phyloP scores from a whole-genome alignment of 108 stramenopile species.

The Nitzschia inconspicua region DNA sequence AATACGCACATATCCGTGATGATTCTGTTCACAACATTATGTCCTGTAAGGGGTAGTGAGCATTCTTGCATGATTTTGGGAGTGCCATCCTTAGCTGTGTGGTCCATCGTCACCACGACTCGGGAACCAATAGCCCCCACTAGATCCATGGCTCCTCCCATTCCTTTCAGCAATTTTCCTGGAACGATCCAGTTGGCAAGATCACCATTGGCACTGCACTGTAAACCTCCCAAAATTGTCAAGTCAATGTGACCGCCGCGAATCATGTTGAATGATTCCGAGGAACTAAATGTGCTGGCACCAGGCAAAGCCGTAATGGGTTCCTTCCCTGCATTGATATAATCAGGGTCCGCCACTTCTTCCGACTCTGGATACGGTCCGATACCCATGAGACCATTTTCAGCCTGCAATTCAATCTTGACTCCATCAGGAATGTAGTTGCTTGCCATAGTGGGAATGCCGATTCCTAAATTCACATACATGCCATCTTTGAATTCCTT shows the following conservation, averaged over 20 bases:
- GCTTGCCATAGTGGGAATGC: conserved; percentile 81
- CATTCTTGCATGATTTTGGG: conserved; percentile 87
- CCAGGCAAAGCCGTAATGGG: conserved; percentile 78
- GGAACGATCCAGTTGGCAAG: conserved; percentile 94
- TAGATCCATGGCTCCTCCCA: conserved; percentile 94
- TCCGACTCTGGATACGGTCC: conserved; percentile 79
- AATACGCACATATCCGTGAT: conserved; percentile 94
- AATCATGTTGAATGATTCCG: conserved; percentile 91
- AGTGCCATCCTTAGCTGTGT: conserved; percentile 82
- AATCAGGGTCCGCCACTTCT: conserved; percentile 74
- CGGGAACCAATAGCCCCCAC: conserved; percentile 72
- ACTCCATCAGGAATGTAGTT: conserved; percentile 87
- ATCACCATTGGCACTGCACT: conserved; percentile 84
- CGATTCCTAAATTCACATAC: conserved; percentile 96
- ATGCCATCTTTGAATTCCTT: conserved; percentile 90
- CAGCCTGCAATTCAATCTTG: conserved; percentile 87
- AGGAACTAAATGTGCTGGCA: conserved; percentile 74
- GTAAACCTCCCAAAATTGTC: conserved; percentile 91
- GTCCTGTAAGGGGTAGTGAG: conserved; percentile 86
- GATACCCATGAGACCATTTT: conserved; percentile 91
- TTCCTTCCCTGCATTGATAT: conserved; percentile 94
- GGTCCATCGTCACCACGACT: conserved; percentile 95
- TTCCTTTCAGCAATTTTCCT: conserved; percentile 90
- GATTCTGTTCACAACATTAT: conserved; percentile 86
- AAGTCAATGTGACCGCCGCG: conserved; percentile 89